These are phyloP conservation scores for Balansia obtecta DNA, from an alignment of 2,329 filamentous ascomycete species.

Conservation along the genomic window DNA sequence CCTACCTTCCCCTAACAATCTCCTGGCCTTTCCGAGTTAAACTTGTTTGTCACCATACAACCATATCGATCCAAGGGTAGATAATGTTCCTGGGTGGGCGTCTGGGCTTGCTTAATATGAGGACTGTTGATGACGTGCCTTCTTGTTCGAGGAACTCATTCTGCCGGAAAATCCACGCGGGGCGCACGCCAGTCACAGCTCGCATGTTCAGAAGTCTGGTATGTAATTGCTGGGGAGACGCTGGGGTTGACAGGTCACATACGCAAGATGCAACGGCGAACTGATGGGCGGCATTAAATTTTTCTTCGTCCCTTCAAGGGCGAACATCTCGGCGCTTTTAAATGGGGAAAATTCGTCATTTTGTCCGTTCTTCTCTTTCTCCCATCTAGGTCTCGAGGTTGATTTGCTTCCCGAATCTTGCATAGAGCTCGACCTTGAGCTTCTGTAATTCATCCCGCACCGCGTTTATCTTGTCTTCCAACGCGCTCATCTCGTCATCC, in stretches of 20 bases:
- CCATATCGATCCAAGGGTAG: neutral
- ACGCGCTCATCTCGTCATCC: conserved; percentile 58
- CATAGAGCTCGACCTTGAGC: conserved; percentile 87
- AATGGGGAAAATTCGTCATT: neutral
- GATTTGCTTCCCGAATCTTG: conserved; percentile 90
- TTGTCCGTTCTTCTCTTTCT: neutral
- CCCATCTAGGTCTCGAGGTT: conserved; percentile 70
- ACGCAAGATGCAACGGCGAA: neutral
- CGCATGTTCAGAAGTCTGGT: neutral
- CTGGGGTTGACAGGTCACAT: neutral
- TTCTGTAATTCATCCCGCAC: conserved; percentile 79
- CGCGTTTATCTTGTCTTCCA: conserved; percentile 65
- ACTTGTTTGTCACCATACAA: neutral
- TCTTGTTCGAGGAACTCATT: neutral
- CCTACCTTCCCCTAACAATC: neutral
- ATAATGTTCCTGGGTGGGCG: neutral
- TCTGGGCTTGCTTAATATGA: neutral
- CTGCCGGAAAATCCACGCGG: neutral
- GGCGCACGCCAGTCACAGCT: neutral
- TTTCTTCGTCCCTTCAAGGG: neutral
- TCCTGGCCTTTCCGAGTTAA: neutral
- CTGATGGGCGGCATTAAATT: neutral
- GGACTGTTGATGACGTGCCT: neutral
- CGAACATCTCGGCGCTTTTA: neutral
- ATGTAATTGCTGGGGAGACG: neutral